Base-by-base conservation (phyloP, 495 filamentous ascomycete species). In the Apodospora peruviana region DNA sequence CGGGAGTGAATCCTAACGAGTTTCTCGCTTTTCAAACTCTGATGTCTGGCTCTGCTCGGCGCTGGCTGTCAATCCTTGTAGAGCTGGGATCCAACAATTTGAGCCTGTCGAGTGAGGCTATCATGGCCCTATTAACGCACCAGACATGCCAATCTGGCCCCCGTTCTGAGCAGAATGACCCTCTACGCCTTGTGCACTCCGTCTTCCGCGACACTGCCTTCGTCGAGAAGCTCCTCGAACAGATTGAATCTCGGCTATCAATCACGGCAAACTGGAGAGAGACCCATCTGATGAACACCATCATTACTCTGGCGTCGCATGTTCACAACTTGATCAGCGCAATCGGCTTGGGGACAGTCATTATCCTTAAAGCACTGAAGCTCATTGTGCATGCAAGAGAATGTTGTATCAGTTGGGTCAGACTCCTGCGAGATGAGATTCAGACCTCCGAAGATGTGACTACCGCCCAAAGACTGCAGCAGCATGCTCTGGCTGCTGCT, bases 191-290 rank as follows among this genome's bases (percentile, higher is more conserved):
- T 1, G 55, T 62, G 9, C 77, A 84, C 55, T 40, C 46, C 1
- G 48, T 75, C 0, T 79, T 82, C 27, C 47, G 60, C 16, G 73
- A 82, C 24, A 21, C 50, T 4, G 9, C 22, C 2, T 83, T 83
- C 39, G 72, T 70, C 21, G 27, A 55, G 5, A 63, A 64, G 19
- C 47, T 84, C 0, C 24, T 61, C 1, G 68, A 70, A 4, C 66
- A 75, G 21, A 53, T 82, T 5, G 50, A 65, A 2, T 40, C 54
- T 5, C 69, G 75, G 3, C 52, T 82, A 0, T 41, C 57, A 0
- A 67, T 83, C 12, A 48, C 46, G 4, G 51, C 55, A 1, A 83
- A 78, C 44, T 83, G 74, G 77, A 63, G 80, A 19, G 80, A 84
- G 37, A 52, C 52, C 1, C 51, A 72, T 37, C 59, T 61, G 7